Percentiles rank a stretch among this genome's conserved stretches.
Evolutionary conservation across 2,329 filamentous ascomycete genomes (phyloP).

Genomic region (Plenodomus lindquistii): DNA sequence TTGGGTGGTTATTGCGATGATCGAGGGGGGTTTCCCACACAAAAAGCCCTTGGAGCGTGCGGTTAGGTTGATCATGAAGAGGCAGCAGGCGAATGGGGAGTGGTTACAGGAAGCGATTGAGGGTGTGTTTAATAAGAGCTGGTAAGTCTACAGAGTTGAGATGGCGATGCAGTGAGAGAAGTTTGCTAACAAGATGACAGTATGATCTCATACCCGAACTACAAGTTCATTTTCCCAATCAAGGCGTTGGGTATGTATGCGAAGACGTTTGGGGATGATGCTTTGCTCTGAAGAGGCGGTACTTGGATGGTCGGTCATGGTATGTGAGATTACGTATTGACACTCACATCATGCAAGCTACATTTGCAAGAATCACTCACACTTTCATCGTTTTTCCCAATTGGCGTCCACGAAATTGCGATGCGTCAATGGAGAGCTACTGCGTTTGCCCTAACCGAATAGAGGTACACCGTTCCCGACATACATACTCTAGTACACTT

Average conservation of each 20-base stretch:
- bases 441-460: too few relatives aligned
- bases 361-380: too few relatives aligned
- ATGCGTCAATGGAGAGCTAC: too few relatives aligned
- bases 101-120: conserved; percentile 97
- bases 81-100: conserved; percentile 87
- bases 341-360: too few relatives aligned
- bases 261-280: conserved; percentile 36
- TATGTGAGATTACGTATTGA: background rate
- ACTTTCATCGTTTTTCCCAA: too few relatives aligned
- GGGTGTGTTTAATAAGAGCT: conserved; percentile 98
- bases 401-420: too few relatives aligned
- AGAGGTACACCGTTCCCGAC: too few relatives aligned
- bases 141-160: conserved; percentile 57
- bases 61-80: conserved; percentile 77
- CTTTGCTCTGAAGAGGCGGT: conserved; percentile 12
- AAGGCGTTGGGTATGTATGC: conserved; percentile 93
- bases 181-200: conserved; percentile 44
- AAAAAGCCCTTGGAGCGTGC: conserved; percentile 72
- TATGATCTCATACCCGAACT: conserved; percentile 99
- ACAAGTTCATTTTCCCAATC: conserved; percentile 95
- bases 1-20: conserved; percentile 81
- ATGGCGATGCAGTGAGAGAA: background rate
- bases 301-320: background rate
- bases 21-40: conserved; percentile 82
- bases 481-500: too few relatives aligned